These are phyloP conservation scores for Xylona heveae DNA, from an alignment of 495 filamentous ascomycete genomes.

Conservation along the genomic window DNA sequence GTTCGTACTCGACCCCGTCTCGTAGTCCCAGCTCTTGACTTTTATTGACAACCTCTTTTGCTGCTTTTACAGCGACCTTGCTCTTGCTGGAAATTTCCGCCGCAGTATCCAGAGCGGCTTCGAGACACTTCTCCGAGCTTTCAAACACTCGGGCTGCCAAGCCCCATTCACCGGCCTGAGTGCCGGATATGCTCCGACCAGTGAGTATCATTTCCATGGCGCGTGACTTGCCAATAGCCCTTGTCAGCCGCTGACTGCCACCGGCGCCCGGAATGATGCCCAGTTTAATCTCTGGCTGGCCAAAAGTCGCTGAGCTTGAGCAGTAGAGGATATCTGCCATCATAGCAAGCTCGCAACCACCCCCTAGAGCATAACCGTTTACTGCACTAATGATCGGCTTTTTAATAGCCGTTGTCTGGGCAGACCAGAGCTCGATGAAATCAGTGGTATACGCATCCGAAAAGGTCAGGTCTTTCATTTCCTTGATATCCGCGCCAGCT, in stretches of 20 bases:
- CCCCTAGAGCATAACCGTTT: constrained; percentile 81
- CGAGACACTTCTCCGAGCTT: constrained; percentile 62
- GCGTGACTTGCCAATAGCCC: constrained; percentile 66
- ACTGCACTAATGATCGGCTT: constrained; percentile 90
- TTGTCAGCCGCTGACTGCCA: constrained; percentile 72
- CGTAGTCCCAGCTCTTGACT: constrained; percentile 68
- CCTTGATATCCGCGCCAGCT: constrained; percentile 96
- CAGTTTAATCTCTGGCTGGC: constrained; percentile 90
- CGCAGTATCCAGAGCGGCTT: constrained; percentile 57
- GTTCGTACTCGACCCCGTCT: constrained; percentile 88
- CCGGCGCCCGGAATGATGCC: constrained; percentile 85
- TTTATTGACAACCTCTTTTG: constrained; percentile 96
- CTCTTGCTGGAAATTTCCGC: constrained; percentile 73
- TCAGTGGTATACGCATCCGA: constrained; percentile 58
- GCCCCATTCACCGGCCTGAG: constrained; percentile 76
- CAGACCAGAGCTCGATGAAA: constrained; percentile 88
- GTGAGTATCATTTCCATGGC: constrained; percentile 94
- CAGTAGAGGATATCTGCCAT: constrained; percentile 95
- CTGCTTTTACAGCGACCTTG: constrained; percentile 63
- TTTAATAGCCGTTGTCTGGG: constrained; percentile 56
- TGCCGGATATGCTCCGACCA: constrained; percentile 57
- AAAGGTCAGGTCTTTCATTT: constrained; percentile 87
- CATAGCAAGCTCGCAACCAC: constrained; percentile 92
- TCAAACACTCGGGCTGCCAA: constrained; percentile 66
- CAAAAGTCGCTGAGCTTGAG: constrained; percentile 62